phyloP scores from a whole-genome alignment of 495 filamentous ascomycete genomes.

The Lepraria neglecta region DNA sequence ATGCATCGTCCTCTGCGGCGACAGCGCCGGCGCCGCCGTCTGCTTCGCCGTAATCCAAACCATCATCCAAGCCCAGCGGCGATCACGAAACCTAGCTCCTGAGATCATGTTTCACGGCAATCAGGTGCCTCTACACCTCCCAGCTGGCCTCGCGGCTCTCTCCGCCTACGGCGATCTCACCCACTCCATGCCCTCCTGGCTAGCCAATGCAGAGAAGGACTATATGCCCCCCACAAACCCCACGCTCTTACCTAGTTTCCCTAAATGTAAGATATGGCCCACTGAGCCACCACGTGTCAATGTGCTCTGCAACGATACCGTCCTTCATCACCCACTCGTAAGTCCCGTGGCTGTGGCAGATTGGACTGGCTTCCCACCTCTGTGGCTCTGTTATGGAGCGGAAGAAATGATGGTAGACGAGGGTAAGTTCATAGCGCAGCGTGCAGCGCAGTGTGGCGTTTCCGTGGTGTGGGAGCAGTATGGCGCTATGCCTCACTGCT shows the following conservation, averaged over 20 bases:
- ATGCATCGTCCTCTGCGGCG: constrained; percentile 71
- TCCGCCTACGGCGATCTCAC: constrained; percentile 74
- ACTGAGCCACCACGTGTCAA: constrained; percentile 47
- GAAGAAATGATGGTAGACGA: constrained; percentile 61
- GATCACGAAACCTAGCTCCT: constrained; percentile 41
- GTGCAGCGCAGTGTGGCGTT: constrained; percentile 30
- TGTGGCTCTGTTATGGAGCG: constrained; percentile 52
- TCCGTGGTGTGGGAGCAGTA: too few relatives aligned
- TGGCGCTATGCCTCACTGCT: too few relatives aligned
- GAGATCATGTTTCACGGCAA: constrained; percentile 47
- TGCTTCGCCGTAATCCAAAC: constrained; percentile 62
- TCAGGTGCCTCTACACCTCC: constrained; percentile 55
- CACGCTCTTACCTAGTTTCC: constrained; percentile 25
- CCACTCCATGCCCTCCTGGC: constrained; percentile 63
- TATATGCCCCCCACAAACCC: constrained; percentile 53
- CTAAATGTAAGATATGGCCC: constrained; percentile 54
- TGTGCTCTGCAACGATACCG: constrained; percentile 49
- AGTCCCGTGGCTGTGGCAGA: constrained; percentile 45
- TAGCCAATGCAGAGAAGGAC: constrained; percentile 57
- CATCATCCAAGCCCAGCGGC: constrained; percentile 63
- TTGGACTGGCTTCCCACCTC: constrained; percentile 56
- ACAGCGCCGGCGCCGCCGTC: constrained; percentile 79
- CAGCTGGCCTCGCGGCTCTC: constrained; percentile 58
- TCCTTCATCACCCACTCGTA: constrained; percentile 57
- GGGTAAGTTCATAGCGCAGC: constrained; percentile 45